phyloP scores from a whole-genome alignment of 2,329 filamentous ascomycete genomes.

The Calonectria hongkongensis region DNA sequence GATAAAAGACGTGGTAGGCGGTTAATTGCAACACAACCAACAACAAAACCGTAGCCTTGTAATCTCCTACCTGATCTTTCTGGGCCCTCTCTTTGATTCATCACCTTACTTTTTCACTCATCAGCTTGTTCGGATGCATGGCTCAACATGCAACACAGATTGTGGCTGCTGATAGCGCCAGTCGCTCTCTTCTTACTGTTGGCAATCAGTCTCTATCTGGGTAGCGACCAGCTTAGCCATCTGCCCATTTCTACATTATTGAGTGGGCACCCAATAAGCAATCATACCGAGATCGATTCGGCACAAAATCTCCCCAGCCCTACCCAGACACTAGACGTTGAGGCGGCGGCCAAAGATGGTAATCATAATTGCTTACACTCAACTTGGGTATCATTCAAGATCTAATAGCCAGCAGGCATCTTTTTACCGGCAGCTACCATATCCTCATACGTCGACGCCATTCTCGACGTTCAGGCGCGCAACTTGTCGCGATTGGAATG shows the following conservation, averaged over 20 bases:
- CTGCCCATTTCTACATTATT: constrained; percentile 16
- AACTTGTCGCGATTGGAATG: constrained; percentile 55
- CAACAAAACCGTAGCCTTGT: not conserved
- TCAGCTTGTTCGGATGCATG: not conserved
- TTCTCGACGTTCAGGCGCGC: constrained; percentile 55
- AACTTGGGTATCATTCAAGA: constrained; percentile 59
- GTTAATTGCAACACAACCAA: constrained; percentile 7
- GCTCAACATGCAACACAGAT: constrained; percentile 25
- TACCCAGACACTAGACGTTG: not conserved
- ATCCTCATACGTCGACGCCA: constrained; percentile 55
- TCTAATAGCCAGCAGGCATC: constrained; percentile 50
- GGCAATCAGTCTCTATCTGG: constrained; percentile 28
- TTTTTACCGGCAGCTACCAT: constrained; percentile 34
- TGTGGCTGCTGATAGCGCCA: constrained; percentile 30
- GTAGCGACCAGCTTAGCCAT: constrained; percentile 16
- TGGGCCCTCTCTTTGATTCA: not conserved
- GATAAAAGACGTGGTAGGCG: not conserved
- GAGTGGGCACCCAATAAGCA: not conserved
- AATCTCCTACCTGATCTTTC: not conserved
- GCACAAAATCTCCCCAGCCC: not conserved
- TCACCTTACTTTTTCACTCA: not conserved
- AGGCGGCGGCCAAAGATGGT: constrained; percentile 21
- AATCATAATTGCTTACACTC: not conserved
- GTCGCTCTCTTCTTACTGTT: constrained; percentile 26
- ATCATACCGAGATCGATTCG: not conserved